These are phyloP conservation scores for Claviceps sp. DNA, from an alignment of 2,329 filamentous ascomycete species.

Conservation along the genomic window DNA sequence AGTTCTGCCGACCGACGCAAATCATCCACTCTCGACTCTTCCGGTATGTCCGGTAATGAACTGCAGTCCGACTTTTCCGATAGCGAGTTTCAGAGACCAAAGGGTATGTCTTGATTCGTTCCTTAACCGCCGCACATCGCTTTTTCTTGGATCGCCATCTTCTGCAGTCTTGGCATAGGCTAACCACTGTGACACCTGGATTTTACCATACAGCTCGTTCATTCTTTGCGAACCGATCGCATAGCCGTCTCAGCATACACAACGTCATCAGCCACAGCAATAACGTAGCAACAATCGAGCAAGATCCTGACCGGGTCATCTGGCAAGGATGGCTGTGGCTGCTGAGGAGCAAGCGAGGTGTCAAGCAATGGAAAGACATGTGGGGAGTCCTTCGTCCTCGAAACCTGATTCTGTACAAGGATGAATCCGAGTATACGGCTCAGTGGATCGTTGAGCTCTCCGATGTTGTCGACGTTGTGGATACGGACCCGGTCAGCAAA, in stretches of 20 bases:
- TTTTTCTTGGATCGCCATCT: background rate
- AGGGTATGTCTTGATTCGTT: slow-evolving; percentile 16
- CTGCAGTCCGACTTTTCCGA: slow-evolving; percentile 81
- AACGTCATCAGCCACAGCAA: slow-evolving; percentile 4
- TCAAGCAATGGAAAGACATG: slow-evolving; percentile 87
- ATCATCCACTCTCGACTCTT: slow-evolving; percentile 52
- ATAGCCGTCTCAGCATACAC: slow-evolving; percentile 47
- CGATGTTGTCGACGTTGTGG: slow-evolving; percentile 76
- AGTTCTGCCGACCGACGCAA: slow-evolving; percentile 30
- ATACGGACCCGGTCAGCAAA: slow-evolving; percentile 75
- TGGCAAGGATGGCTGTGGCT: slow-evolving; percentile 86
- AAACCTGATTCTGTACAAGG: slow-evolving; percentile 83
- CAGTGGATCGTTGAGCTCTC: slow-evolving; percentile 68
- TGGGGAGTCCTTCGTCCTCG: slow-evolving; percentile 85
- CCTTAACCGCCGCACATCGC: background rate
- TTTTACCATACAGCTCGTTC: too few relatives aligned
- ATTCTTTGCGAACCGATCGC: slow-evolving; percentile 32
- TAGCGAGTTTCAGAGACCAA: slow-evolving; percentile 34
- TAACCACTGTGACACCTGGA: background rate
- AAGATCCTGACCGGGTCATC: slow-evolving; percentile 75
- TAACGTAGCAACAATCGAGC: slow-evolving; percentile 28
- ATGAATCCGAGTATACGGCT: slow-evolving; percentile 80
- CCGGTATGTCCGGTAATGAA: slow-evolving; percentile 48
- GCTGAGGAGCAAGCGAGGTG: slow-evolving; percentile 66
- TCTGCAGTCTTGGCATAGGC: background rate